These are phyloP conservation scores for Ogataea trehaloabstinens DNA, from an alignment of 805 yeast genomes.

Conservation along the genomic window DNA sequence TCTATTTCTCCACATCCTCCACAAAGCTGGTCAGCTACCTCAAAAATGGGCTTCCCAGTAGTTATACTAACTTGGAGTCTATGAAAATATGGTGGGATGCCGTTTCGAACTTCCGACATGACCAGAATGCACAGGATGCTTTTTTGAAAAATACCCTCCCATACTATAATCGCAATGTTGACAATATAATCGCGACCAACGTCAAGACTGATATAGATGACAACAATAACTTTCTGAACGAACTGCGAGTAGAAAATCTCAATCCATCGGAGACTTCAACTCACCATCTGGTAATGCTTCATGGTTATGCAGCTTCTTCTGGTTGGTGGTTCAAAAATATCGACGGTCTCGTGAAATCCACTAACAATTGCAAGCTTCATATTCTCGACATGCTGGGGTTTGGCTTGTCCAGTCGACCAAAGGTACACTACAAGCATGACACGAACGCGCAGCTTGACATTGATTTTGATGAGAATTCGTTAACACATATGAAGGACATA, in stretches of 20 bases:
- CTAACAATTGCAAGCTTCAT: conserved; percentile 29
- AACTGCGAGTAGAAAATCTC: conserved; percentile 24
- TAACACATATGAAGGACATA: conserved; percentile 20
- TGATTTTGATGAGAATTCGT: conserved; percentile 17
- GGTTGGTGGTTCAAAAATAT: conserved; percentile 58
- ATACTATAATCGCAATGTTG: conserved; percentile 20
- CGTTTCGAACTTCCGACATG: conserved; percentile 16
- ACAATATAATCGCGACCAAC: conserved; percentile 17
- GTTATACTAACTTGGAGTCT: conserved; percentile 18
- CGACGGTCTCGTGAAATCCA: conserved; percentile 37
- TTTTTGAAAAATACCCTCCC: conserved; percentile 23
- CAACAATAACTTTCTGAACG: conserved; percentile 22
- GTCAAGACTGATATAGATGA: conserved; percentile 7
- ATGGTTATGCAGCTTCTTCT: conserved; percentile 56
- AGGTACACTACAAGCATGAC: conserved; percentile 24
- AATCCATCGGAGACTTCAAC: conserved; percentile 1
- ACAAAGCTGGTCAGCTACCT: conserved; percentile 3
- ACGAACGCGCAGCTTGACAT: conserved; percentile 26
- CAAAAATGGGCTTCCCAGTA: conserved; percentile 16
- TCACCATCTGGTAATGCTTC: conserved; percentile 48
- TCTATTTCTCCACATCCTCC: conserved; percentile 4
- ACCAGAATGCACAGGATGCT: conserved; percentile 23
- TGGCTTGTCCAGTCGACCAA: conserved; percentile 53
- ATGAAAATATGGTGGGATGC: conserved; percentile 25
- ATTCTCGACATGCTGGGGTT: conserved; percentile 52